A percentile compares a stretch with the other conserved stretches of the same genome.
Conservation (phyloP, 1,139 yeast genomes). For the Hyphopichia wangnamkhiaoensis region DNA sequence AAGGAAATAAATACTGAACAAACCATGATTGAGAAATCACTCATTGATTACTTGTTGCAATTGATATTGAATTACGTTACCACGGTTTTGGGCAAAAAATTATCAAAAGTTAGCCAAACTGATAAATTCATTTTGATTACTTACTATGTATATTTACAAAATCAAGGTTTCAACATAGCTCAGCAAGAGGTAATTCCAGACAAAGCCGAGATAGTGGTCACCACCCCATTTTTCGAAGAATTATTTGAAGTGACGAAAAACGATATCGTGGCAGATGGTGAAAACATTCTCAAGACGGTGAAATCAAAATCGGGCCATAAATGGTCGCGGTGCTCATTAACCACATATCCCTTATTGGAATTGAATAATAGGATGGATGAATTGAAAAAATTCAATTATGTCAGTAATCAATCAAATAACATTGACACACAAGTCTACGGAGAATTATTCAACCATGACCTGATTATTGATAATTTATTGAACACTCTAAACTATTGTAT, state of each 20-base stretch:
- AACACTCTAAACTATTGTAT: constrained; percentile 29
- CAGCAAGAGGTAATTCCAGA: too few species aligned
- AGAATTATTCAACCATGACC: constrained; percentile 5
- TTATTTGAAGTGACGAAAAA: constrained; percentile 19
- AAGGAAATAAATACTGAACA: constrained; percentile 15
- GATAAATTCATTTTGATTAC: constrained; percentile 31
- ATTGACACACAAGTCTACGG: constrained; percentile 5
- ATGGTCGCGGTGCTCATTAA: constrained; percentile 42
- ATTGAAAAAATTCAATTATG: constrained; percentile 30
- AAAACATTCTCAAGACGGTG: constrained; percentile 12
- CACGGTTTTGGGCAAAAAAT: background rate
- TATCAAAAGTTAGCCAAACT: constrained; percentile 3
- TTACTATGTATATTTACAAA: constrained; percentile 16
- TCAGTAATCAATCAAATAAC: constrained; percentile 14
- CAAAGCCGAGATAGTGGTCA: constrained; percentile 22
- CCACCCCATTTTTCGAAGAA: constrained; percentile 31
- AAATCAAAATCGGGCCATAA: constrained; percentile 34
- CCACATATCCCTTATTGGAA: constrained; percentile 39
- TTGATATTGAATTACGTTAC: constrained; percentile 17
- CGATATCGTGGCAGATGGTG: constrained; percentile 7
- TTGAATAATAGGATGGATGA: constrained; percentile 38
- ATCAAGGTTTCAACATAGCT: background rate
- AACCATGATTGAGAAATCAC: constrained; percentile 12
- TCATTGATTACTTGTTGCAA: constrained; percentile 18
- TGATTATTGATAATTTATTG: constrained; percentile 18